phyloP scores from a whole-genome alignment of 148 eudicot species.

The Rhododendron williamsianum region DNA sequence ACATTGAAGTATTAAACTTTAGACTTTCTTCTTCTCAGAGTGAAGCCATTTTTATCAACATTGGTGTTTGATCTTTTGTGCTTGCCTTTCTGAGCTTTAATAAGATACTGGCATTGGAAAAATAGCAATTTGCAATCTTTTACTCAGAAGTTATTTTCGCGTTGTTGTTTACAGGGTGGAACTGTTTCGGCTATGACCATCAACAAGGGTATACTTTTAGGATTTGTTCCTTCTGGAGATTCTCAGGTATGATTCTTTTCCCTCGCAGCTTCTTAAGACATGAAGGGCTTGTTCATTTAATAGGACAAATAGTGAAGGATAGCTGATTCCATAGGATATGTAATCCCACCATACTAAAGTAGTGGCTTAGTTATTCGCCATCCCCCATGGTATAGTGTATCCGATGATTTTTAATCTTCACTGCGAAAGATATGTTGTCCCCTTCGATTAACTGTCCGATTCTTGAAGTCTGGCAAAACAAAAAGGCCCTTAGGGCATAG shows the following conservation, averaged over 20 bases:
- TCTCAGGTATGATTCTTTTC: conserved; percentile 50
- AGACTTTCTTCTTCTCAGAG: background rate
- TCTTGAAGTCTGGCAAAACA: background rate
- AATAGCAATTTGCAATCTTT: background rate
- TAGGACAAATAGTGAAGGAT: background rate
- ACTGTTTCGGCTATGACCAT: conserved; percentile 91
- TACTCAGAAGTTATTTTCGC: background rate
- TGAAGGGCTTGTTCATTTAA: background rate
- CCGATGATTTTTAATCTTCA: background rate
- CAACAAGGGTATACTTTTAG: conserved; percentile 82
- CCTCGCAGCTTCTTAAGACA: background rate
- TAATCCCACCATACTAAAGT: background rate
- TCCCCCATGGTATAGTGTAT: background rate
- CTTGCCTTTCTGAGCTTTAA: background rate
- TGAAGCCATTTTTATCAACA: background rate
- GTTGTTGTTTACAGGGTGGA: conserved; percentile 62
- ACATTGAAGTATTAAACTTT: background rate
- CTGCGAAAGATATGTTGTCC: background rate
- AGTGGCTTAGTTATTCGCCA: background rate
- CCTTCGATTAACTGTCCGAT: background rate
- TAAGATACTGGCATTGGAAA: background rate
- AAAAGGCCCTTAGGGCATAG: background rate
- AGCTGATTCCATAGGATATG: background rate
- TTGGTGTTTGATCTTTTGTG: conserved; percentile 11
- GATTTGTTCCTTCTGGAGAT: conserved; percentile 84